A percentile compares a stretch with the other conserved stretches of the same genome.
Evolutionary conservation across 176 grass and related monocot species (phyloP).

Genomic region (barley (Hordeum vulgare)): MorexV3_pseudomolecules_assembly NC_058522.1:3411573-3412072

Average conservation of each 20-base stretch:
- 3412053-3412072: not conserved
- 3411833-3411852: not conserved
- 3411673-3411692: not conserved
- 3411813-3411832: not conserved
- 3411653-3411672: not conserved
- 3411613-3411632: not conserved
- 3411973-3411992: not conserved
- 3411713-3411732: not conserved
- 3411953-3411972: not conserved
- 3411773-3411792: not conserved
- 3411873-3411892: not conserved
- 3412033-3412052: not conserved
- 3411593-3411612: not conserved
- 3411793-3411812: not conserved
- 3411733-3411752: not conserved
- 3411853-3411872: not conserved
- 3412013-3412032: not conserved
- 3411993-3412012: not conserved
- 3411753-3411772: not conserved
- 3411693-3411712: not conserved
- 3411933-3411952: not conserved
- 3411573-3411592: not conserved
- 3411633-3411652: not conserved
- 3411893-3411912: not conserved
- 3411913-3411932: not conserved